These are phyloP conservation scores for Candida dendrica DNA, from an alignment of 805 yeast genomes.

Conservation along the genomic window DNA sequence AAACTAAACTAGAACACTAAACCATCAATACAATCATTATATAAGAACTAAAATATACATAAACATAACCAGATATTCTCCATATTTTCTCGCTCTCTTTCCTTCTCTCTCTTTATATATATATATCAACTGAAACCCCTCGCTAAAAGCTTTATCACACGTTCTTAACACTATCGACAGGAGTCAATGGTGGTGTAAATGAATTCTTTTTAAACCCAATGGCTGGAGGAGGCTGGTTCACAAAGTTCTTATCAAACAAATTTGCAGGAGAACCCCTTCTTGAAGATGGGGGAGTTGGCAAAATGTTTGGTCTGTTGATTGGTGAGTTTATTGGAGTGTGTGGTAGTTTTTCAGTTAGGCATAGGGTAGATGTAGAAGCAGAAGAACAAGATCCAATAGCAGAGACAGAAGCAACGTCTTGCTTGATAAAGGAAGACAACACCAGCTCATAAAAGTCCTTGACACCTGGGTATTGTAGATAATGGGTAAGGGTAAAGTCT, in stretches of 20 bases:
- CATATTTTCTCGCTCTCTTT: neutral
- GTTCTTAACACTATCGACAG: slow-evolving; percentile 6
- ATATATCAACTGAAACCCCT: no score
- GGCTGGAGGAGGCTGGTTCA: neutral
- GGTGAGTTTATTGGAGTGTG: slow-evolving; percentile 1
- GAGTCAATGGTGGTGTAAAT: slow-evolving; percentile 17
- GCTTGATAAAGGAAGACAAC: slow-evolving; percentile 7
- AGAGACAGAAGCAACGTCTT: slow-evolving; percentile 3
- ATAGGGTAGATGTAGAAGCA: slow-evolving; percentile 4
- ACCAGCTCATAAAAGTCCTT: slow-evolving; percentile 9
- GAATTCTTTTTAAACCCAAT: neutral
- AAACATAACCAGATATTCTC: no score
- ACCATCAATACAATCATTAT: no score
- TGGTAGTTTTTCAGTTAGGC: neutral
- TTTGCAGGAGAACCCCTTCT: slow-evolving; percentile 23
- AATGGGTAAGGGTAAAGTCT: slow-evolving; percentile 3
- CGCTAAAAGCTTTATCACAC: neutral
- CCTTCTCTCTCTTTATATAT: slow-evolving; percentile 6
- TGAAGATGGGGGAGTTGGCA: slow-evolving; percentile 20
- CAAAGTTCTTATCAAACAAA: neutral
- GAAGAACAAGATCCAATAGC: neutral
- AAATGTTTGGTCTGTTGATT: neutral
- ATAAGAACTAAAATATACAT: no score
- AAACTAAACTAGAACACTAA: no score
- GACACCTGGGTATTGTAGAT: slow-evolving; percentile 10